phyloP scores from a whole-genome alignment of 1,284 basidiomycete genomes.

The Marasmius sp. region DNA sequence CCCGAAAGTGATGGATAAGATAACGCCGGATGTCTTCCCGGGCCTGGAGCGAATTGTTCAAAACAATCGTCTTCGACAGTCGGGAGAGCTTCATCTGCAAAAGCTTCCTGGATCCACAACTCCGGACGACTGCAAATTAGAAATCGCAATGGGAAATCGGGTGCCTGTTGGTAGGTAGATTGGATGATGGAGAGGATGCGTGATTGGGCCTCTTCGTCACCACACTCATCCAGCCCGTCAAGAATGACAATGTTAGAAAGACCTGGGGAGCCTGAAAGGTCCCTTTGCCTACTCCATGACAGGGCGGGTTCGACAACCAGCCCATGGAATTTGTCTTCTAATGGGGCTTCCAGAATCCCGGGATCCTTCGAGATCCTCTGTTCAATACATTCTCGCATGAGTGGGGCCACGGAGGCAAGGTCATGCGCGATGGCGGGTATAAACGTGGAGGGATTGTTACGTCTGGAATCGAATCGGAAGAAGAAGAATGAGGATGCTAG shows the following conservation, averaged over 20 bases:
- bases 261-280: too few species aligned
- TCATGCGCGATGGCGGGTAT: conserved; percentile 2
- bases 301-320: background rate
- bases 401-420: background rate
- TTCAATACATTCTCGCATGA: background rate
- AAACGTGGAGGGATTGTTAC: background rate
- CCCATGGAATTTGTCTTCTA: conserved; percentile 1
- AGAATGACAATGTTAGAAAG: conserved; percentile 5
- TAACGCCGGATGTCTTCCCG: background rate
- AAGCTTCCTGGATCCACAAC: conserved; percentile 12
- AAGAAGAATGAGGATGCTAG: conserved; percentile 19
- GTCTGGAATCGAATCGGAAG: background rate
- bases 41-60: background rate
- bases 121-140: conserved; percentile 20
- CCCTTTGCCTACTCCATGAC: too few species aligned
- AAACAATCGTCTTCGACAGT: background rate
- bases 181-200: background rate
- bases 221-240: conserved; percentile 22
- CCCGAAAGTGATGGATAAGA: background rate
- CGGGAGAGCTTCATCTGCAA: background rate
- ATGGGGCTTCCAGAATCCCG: background rate
- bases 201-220: background rate
- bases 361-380: background rate
- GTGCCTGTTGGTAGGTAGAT: background rate
- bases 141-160: conserved; percentile 14